These are phyloP conservation scores for Ceratocystis ficicola DNA, from an alignment of 2,329 filamentous ascomycete species.

Conservation along the genomic window DNA sequence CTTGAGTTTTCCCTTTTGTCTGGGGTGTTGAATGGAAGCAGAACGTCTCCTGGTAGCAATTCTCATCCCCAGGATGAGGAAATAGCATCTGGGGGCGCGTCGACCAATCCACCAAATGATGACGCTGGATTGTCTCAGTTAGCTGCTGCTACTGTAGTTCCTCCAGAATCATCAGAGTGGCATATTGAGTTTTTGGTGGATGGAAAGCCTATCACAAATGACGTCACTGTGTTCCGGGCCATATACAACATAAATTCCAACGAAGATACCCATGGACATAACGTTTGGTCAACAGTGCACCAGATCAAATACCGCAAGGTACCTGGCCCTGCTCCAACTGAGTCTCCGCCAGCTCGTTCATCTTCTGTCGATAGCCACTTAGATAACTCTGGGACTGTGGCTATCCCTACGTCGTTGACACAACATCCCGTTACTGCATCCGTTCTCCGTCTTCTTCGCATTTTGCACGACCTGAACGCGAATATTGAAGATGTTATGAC, in stretches of 20 bases:
- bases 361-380: constrained; percentile 4
- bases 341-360: constrained; percentile 38
- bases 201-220: constrained; percentile 69
- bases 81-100: not conserved
- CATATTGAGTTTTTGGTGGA: constrained; percentile 92
- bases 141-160: not conserved
- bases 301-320: constrained; percentile 86
- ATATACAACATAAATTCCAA: constrained; percentile 49
- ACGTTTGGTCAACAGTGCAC: constrained; percentile 82
- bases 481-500: constrained; percentile 84
- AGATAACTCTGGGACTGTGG: constrained; percentile 34
- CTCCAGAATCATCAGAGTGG: constrained; percentile 50
- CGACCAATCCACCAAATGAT: not conserved
- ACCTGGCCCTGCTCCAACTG: constrained; percentile 64
- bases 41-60: not conserved
- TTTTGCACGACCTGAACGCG: constrained; percentile 82
- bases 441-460: constrained; percentile 77
- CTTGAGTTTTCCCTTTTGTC: not conserved
- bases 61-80: not conserved
- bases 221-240: constrained; percentile 91
- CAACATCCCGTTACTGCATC: constrained; percentile 75
- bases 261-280: constrained; percentile 40
- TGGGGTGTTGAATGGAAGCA: not conserved
- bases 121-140: not conserved
- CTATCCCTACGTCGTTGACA: constrained; percentile 64